phyloP scores from a whole-genome alignment of 306 rosid genomes.

The Styphnolobium japonicum region DNA sequence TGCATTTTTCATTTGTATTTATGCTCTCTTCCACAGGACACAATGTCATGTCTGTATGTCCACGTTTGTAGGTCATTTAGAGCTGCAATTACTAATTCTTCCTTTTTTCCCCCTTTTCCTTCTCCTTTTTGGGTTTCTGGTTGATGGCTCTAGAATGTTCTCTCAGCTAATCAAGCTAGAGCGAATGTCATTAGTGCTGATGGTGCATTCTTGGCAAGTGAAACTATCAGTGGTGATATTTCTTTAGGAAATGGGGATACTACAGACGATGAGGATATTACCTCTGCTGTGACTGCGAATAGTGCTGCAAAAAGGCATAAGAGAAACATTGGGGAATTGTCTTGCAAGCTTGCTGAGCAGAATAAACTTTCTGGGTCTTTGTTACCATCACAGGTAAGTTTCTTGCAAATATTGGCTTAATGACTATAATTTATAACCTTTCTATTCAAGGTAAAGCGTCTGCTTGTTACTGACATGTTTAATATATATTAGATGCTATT shows the following conservation, averaged over 20 bases:
- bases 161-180: slow-evolving; percentile 35
- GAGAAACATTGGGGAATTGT: slow-evolving; percentile 15
- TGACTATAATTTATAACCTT: neutral
- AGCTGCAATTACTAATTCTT: slow-evolving; percentile 26
- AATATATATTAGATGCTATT: neutral
- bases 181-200: slow-evolving; percentile 45
- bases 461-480: neutral
- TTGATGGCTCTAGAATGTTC: slow-evolving; percentile 50
- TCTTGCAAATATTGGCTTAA: slow-evolving; percentile 7
- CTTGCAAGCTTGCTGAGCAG: slow-evolving; percentile 36
- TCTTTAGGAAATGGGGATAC: slow-evolving; percentile 33
- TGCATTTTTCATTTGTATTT: neutral
- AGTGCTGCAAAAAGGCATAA: slow-evolving; percentile 29
- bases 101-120: neutral
- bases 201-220: slow-evolving; percentile 33
- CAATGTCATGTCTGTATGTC: neutral
- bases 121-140: slow-evolving; percentile 8
- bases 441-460: neutral
- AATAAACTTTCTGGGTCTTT: slow-evolving; percentile 48
- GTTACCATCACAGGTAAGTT: slow-evolving; percentile 72
- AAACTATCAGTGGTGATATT: slow-evolving; percentile 30
- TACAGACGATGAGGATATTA: slow-evolving; percentile 35
- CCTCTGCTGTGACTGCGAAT: slow-evolving; percentile 17
- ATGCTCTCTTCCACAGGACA: neutral
- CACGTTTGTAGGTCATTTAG: slow-evolving; percentile 18